Base-by-base conservation (phyloP, 2,329 filamentous ascomycete genomes). In the Hypomyces perniciosus region DNA sequence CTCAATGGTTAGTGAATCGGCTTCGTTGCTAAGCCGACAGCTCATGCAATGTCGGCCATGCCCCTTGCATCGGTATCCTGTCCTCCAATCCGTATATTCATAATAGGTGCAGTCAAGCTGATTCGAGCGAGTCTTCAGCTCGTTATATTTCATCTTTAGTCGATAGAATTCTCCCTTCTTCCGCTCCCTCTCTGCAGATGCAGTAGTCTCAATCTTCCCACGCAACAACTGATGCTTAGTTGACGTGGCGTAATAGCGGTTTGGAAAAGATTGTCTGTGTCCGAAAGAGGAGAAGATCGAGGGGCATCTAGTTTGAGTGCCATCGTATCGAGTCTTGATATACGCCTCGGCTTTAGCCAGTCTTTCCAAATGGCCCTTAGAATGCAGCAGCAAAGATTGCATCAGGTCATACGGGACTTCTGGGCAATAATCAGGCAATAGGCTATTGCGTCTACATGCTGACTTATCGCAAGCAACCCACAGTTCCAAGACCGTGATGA, bases 381-480 rank as follows among this genome's bases (percentile, higher is more conserved):
- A n/a, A n/a, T 45, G n/a, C 13, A 45, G 43, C 6, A 33, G 30
- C 3, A 35, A 10, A 37, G 65, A 64, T 1, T 72, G 70, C 1
- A 84, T 63, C 0, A 77, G 50, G 0, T 54, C 41, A 0, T 45
- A 2, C 0, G 69, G 65, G 2, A 84, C 60, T 3, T 70, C 70
- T 0, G 74, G 69, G 6, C 67, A 58, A 54, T 79, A 84, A 0
- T 78, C 62, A 0, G 5, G 12, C 0, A 84, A 58, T 2, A 79
- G 54, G 0, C 68, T 62, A 20, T 70, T 66, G 0, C 63, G 50
- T 1, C 37, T 12, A 3, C 70, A 66, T 1, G 73, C 74, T 4
- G 67, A 67, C 45, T 65, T 72, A 54, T 85, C 81, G 31, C 75
- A 72, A 0, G 75, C 76, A 7, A 79, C 60, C 81, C 81, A 85